These are phyloP conservation scores for Fusarium bactridioides DNA, from an alignment of 2,329 filamentous ascomycete genomes.

Conservation along the genomic window DNA sequence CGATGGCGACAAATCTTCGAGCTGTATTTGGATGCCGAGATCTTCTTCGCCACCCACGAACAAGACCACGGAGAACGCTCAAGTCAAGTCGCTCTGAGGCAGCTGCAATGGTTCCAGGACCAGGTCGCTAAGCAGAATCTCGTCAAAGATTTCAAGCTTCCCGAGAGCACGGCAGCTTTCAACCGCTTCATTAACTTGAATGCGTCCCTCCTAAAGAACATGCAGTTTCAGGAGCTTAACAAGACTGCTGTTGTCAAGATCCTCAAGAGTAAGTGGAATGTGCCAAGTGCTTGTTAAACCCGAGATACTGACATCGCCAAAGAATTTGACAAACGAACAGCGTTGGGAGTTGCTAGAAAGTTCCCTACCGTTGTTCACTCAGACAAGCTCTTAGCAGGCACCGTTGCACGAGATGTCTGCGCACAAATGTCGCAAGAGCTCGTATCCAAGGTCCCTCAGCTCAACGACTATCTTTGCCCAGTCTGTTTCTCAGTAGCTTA, in stretches of 20 bases:
- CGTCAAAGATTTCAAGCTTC: conserved; percentile 68
- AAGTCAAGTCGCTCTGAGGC: conserved; percentile 69
- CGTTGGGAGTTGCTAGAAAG: conserved; percentile 70
- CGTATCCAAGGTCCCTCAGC: conserved; percentile 76
- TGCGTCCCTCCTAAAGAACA: conserved; percentile 75
- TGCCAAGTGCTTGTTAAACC: neutral
- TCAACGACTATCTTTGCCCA: conserved; percentile 86
- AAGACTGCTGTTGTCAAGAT: conserved; percentile 81
- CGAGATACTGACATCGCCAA: conserved; percentile 42
- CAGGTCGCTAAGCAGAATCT: conserved; percentile 69
- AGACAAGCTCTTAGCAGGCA: conserved; percentile 68
- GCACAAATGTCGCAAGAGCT: conserved; percentile 77
- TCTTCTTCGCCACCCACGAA: conserved; percentile 85
- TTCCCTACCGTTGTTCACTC: conserved; percentile 68
- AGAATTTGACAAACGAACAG: conserved; percentile 89
- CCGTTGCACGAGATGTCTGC: conserved; percentile 78
- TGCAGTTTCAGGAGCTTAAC: conserved; percentile 88
- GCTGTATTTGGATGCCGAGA: conserved; percentile 78
- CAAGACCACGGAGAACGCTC: conserved; percentile 72
- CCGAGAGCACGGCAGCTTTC: conserved; percentile 70
- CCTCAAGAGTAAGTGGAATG: conserved; percentile 71
- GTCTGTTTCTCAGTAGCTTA: conserved; percentile 83
- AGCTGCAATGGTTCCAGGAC: conserved; percentile 76
- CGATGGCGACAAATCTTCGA: conserved; percentile 85
- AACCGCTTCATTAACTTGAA: conserved; percentile 77